Percentiles rank a stretch among this genome's conserved stretches.
These are phyloP conservation scores for Phtheirospermum japonicum DNA, from an alignment of 257 asterid genomes.

Conservation along the genomic window DNA sequence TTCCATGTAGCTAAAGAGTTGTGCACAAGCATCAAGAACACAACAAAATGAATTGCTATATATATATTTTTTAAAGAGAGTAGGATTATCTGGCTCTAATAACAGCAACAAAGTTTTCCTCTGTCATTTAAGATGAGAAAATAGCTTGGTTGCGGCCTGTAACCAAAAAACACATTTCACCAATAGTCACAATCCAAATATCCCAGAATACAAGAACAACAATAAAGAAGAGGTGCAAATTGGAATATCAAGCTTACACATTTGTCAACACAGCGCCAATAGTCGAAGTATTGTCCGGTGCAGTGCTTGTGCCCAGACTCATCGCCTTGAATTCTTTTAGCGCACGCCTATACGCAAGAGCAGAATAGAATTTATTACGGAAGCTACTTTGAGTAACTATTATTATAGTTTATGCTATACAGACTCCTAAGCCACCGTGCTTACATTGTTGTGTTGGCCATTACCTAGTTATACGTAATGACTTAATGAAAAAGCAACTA, in stretches of 20 bases:
- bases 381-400: not conserved
- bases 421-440: no score
- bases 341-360: slow-evolving; percentile 46
- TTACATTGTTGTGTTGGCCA: not conserved
- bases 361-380: slow-evolving; percentile 2
- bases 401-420: no score
- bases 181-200: not conserved
- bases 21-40: slow-evolving; percentile 30
- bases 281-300: slow-evolving; percentile 87
- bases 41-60: slow-evolving; percentile 22
- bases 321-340: slow-evolving; percentile 68
- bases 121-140: slow-evolving; percentile 51
- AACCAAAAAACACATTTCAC: not conserved
- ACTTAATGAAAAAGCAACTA: not conserved
- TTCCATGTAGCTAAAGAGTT: slow-evolving; percentile 26
- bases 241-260: slow-evolving; percentile 44
- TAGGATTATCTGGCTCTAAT: slow-evolving; percentile 20
- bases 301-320: slow-evolving; percentile 79
- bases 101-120: slow-evolving; percentile 20
- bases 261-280: slow-evolving; percentile 75
- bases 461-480: not conserved
- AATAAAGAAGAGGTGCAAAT: not conserved
- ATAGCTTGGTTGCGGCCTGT: slow-evolving; percentile 47
- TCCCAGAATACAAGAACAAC: not conserved
- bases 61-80: slow-evolving; percentile 6